Evolutionary conservation across 345 rosid genomes (phyloP), one percentile per base, ranked within the genome.

Genomic region (Euphorbia peplus): DNA sequence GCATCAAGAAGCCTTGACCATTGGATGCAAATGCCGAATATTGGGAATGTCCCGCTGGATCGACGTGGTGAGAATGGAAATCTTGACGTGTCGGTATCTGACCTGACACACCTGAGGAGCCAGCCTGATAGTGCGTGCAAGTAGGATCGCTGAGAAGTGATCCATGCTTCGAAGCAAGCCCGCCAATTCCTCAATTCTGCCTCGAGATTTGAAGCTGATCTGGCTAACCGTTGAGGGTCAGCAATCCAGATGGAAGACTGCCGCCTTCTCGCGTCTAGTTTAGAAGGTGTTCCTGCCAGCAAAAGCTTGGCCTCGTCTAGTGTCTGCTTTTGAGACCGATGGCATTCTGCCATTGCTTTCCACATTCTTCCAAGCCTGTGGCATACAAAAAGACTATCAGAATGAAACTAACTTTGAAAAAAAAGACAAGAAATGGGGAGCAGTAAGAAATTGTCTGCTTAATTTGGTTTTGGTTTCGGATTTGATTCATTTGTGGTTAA

Each of bases 301-400:
- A 93, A 78, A 50, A 80, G 71, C 78, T 91, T 93, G 68, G 98
- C 97, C 70, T 86, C 93, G n/a, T 91, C 95, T 70, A 93, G 73
- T 28, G 96, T 85, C 63, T 82, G 85, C 70, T 87, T 91, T 75
- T 93, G 98, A 46, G 79, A 75, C 58, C 81, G 90, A 76, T 93
- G 98, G 72, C 96, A 82, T 72, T 88, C 92, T 59, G 96, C 91
- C 97, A 93, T 91, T 76, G 84, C 88, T 81, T 88, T 91, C 98
- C 98, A 93, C 97, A 93, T 93, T 60, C 74, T 78, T 60, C 86
- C 75, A 78, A 93, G 74, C 75, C 98, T 93, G 91, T 66, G 67
- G 35, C 8, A 54, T 8, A 47, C 37, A 15, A 13, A 56, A 58
- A 47, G 46, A 12, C 22, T 41, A 2, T 58, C 14, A 26, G 41